Evolutionary conservation across 1,284 basidiomycete species (phyloP), one percentile per base, ranked within the genome.

Genomic region (Gymnopus androsaceus): DNA sequence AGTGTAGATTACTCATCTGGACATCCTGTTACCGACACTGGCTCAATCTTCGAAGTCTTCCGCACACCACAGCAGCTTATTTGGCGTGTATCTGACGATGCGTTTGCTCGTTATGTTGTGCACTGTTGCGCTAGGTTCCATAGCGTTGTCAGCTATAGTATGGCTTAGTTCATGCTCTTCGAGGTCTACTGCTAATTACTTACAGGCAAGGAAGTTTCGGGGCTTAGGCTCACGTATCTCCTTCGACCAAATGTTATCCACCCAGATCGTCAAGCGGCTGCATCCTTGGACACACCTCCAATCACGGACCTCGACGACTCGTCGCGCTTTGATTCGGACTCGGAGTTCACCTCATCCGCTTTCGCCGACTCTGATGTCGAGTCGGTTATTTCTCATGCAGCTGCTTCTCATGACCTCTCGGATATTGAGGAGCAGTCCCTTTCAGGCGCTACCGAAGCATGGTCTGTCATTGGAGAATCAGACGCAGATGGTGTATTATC

Each of bases 41-140:
- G 76, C 8, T 75, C 77, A 6, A 79, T 92, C 33, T 69, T 72
- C 19, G 88, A 92, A 64, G 75, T 92, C 3, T 79, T 78, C 4
- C 75, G 88, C 19, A 84, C 84, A 7, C 82, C 86, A 0, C 69
- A 81, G 19, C 80, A 85, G 66, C 76, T 92, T 25, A 77, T 92
- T 2, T 92, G 90, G 90, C 77, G 73, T 28, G 82, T 87, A 55
- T 63, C 76, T 2, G 79, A 87, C 54, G 87, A 90, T 64, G 74
- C 82, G 0, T 91, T 90, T 72, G 83, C 85, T 30, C 76, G 90
- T 34, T 92, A 90, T 64, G 80, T 92, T 46, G 83, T 92, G 6
- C 90, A 92, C 62, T 92, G 89, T 62, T 86, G 87, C 59, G 88
- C 89, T 44, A 76, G 90, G 36, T 92, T 87, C 69, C 82, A 92